phyloP scores from a whole-genome alignment of 257 asterid genomes.

The Dorcoceras hygrometricum region DNA sequence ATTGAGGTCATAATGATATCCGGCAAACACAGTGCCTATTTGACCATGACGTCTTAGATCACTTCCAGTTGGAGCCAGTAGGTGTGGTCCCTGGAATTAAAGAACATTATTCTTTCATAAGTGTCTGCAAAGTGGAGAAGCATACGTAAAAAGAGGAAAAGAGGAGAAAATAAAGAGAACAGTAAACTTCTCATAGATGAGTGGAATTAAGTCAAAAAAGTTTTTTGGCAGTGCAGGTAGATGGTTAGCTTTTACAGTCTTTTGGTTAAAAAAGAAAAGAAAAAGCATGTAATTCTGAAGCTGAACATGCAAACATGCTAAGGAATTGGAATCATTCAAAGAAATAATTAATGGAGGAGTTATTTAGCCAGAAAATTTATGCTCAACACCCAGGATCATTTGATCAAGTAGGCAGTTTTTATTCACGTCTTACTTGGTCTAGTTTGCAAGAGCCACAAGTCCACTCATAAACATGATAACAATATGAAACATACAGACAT shows the following conservation, averaged over 20 bases:
- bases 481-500: slow-evolving; percentile 1
- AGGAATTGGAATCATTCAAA: background rate
- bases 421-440: background rate
- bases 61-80: slow-evolving; percentile 98
- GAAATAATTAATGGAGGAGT: background rate
- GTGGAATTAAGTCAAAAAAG: background rate
- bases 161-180: slow-evolving; percentile 5
- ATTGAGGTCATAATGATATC: slow-evolving; percentile 96
- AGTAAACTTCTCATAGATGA: slow-evolving; percentile 10
- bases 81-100: slow-evolving; percentile 85
- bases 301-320: background rate
- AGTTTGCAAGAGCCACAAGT: slow-evolving; percentile 8
- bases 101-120: slow-evolving; percentile 12
- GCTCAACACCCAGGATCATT: background rate
- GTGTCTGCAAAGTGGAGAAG: slow-evolving; percentile 22
- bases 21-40: slow-evolving; percentile 92
- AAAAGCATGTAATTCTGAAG: no score
- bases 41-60: slow-evolving; percentile 69
- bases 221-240: background rate
- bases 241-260: background rate
- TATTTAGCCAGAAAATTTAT: background rate
- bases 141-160: slow-evolving; percentile 15
- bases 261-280: no score
- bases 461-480: slow-evolving; percentile 5
- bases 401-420: background rate